Conservation (phyloP, 2,329 filamentous ascomycete genomes). For the Trichoderma sp. region DNA sequence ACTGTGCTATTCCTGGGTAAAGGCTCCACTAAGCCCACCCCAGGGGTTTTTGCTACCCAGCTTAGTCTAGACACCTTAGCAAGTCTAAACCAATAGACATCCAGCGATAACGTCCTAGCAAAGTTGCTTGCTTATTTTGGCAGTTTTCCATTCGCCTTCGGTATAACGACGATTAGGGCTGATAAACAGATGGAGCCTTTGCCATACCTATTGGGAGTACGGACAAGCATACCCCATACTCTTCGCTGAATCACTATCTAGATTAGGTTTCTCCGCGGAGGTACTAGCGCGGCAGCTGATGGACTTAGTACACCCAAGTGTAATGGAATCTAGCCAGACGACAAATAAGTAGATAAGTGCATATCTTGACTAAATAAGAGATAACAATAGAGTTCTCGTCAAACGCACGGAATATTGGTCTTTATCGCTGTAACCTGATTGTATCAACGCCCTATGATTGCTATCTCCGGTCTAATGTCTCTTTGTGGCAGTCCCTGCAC, state of each 20-base stretch:
- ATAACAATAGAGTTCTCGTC: not conserved
- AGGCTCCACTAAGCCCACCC: not conserved
- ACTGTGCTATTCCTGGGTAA: not conserved
- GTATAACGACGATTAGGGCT: not conserved
- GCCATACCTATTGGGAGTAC: not conserved
- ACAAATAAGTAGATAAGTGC: not conserved
- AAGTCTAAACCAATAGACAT: not conserved
- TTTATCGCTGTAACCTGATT: not conserved
- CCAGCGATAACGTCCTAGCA: conserved; percentile 1
- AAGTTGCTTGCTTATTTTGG: not conserved
- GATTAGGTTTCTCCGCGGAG: conserved; percentile 9
- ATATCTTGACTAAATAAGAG: not conserved
- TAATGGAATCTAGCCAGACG: not conserved
- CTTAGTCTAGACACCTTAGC: too few species aligned
- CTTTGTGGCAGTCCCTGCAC: not conserved
- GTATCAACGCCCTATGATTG: not conserved
- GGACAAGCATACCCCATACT: not conserved
- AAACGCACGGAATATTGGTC: not conserved
- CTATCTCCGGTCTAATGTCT: not conserved
- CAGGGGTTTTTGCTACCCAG: not conserved
- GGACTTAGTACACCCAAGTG: not conserved
- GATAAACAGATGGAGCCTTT: not conserved
- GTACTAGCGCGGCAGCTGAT: not conserved
- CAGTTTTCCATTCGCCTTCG: not conserved
- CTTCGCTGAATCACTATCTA: conserved; percentile 1